Evolutionary conservation across 257 asterid species (phyloP).

Genomic region (Striga asiatica): DNA sequence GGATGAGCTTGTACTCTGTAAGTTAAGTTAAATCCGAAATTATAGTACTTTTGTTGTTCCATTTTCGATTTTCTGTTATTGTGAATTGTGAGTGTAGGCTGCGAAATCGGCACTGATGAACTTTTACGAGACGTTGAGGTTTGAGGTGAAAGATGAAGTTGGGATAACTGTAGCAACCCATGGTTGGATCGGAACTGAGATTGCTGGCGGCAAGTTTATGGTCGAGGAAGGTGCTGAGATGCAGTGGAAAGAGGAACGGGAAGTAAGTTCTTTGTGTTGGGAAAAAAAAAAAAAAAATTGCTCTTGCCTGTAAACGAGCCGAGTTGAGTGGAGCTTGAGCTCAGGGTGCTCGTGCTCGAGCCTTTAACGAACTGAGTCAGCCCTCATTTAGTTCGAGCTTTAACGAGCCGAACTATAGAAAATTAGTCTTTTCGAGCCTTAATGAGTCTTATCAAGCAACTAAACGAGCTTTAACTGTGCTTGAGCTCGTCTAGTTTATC

Average conservation of each 20-base stretch:
- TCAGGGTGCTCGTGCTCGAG: no score
- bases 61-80: not conserved
- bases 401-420: no score
- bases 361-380: no score
- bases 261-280: conserved; percentile 32
- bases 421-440: no score
- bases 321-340: no score
- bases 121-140: conserved; percentile 72
- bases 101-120: conserved; percentile 74
- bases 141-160: conserved; percentile 56
- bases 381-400: no score
- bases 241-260: conserved; percentile 96
- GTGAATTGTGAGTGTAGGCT: conserved; percentile 26
- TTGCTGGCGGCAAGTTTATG: conserved; percentile 65
- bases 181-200: conserved; percentile 82
- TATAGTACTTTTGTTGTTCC: not conserved
- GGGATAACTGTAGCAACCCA: conserved; percentile 85
- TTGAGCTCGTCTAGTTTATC: no score
- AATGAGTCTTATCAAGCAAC: no score
- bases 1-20: conserved; percentile 91
- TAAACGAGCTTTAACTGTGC: no score
- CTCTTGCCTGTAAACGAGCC: no score
- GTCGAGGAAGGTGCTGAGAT: conserved; percentile 87
- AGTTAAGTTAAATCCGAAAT: conserved; percentile 12
- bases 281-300: no score